phyloP scores from a whole-genome alignment of 1,139 yeast genomes.

The Debaryomycetaceae sp. region DNA sequence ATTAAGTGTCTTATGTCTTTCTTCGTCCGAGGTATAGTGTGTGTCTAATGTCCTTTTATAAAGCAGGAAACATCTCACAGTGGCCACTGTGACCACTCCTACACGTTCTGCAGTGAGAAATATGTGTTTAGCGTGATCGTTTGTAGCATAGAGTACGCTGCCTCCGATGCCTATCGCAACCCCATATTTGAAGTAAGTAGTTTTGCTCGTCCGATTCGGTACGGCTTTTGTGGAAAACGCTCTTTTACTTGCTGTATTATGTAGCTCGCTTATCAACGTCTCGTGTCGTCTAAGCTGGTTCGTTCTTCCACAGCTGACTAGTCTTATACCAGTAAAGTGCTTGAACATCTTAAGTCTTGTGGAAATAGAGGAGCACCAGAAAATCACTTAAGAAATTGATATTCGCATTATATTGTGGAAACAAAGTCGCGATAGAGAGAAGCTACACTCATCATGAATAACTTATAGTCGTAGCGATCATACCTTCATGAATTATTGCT shows the following conservation, averaged over 20 bases:
- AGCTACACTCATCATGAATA: no score
- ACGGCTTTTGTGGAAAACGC: background rate
- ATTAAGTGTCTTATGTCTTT: slow-evolving; percentile 50
- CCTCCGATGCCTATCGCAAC: slow-evolving; percentile 29
- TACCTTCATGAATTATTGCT: no score
- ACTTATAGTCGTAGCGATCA: no score
- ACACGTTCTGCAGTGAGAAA: slow-evolving; percentile 51
- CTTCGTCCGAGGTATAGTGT: slow-evolving; percentile 46
- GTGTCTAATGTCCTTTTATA: slow-evolving; percentile 57
- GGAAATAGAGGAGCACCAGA: no score
- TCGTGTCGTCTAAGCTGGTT: no score
- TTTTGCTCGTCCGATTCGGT: slow-evolving; percentile 1
- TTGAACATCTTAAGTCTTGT: no score
- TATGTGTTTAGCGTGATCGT: slow-evolving; percentile 30
- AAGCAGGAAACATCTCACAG: slow-evolving; percentile 56
- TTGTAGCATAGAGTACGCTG: slow-evolving; percentile 29
- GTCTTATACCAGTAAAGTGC: no score
- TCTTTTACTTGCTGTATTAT: background rate
- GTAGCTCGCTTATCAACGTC: background rate
- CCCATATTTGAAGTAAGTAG: slow-evolving; percentile 24
- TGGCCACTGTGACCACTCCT: slow-evolving; percentile 62
- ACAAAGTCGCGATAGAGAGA: no score
- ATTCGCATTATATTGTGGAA: no score
- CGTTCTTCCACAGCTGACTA: no score
- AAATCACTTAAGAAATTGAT: no score